Evolutionary conservation across 805 yeast species (phyloP).

Genomic region (Yarrowia phangngaensis): DNA sequence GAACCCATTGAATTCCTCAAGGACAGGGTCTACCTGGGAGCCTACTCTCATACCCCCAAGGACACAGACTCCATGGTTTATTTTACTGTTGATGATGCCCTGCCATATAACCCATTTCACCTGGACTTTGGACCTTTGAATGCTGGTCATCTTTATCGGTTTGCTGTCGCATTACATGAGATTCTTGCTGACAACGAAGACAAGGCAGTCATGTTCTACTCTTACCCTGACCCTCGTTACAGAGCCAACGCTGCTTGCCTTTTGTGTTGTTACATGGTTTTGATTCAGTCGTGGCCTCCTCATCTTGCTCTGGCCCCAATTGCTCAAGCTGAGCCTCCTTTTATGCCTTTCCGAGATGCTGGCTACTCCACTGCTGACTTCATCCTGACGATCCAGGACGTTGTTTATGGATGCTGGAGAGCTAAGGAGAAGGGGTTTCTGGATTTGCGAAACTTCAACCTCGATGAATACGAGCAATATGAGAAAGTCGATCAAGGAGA

Average conservation of each 20-base stretch:
- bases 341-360: slow-evolving; percentile 94
- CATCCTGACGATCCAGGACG: slow-evolving; percentile 87
- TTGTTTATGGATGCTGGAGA: slow-evolving; percentile 95
- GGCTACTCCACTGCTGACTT: slow-evolving; percentile 96
- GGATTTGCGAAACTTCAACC: slow-evolving; percentile 78
- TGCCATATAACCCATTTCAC: slow-evolving; percentile 93
- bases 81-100: slow-evolving; percentile 87
- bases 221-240: slow-evolving; percentile 72
- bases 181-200: slow-evolving; percentile 78
- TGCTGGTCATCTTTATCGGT: slow-evolving; percentile 86
- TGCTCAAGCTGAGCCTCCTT: slow-evolving; percentile 86
- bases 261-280: slow-evolving; percentile 87
- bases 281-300: slow-evolving; percentile 97
- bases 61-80: slow-evolving; percentile 73
- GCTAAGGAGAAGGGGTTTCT: slow-evolving; percentile 90
- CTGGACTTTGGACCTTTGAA: slow-evolving; percentile 95
- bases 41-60: slow-evolving; percentile 72
- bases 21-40: slow-evolving; percentile 79
- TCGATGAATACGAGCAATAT: slow-evolving; percentile 90
- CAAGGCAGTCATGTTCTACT: slow-evolving; percentile 86
- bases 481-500: slow-evolving; percentile 98
- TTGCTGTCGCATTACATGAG: slow-evolving; percentile 91
- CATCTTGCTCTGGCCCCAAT: slow-evolving; percentile 95
- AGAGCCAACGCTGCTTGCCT: slow-evolving; percentile 94
- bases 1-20: slow-evolving; percentile 22